phyloP scores from a whole-genome alignment of 2,329 filamentous ascomycete genomes.

The Shiraia bambusicola region DNA sequence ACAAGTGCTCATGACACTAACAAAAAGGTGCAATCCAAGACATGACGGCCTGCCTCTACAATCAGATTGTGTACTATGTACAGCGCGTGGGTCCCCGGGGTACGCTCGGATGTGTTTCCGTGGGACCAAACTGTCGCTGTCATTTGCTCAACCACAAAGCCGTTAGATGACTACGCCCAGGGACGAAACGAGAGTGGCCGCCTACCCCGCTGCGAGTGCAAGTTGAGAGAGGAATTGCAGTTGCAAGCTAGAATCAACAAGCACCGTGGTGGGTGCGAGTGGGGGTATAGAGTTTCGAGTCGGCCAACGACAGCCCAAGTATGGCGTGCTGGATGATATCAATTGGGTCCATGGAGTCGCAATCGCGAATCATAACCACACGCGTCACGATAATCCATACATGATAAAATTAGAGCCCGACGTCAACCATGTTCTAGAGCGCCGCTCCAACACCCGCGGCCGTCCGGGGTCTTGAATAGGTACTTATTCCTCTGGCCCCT shows the following conservation, averaged over 20 bases:
- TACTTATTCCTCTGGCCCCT: slow-evolving; percentile 26
- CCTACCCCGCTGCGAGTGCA: slow-evolving; percentile 13
- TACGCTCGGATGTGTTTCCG: slow-evolving; percentile 12
- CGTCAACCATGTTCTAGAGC: slow-evolving; percentile 33
- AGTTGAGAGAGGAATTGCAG: slow-evolving; percentile 17
- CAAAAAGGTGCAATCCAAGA: slow-evolving; percentile 19
- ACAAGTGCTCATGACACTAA: slow-evolving; percentile 22
- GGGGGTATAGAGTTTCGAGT: slow-evolving; percentile 20
- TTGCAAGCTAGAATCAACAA: slow-evolving; percentile 6
- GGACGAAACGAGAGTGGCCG: slow-evolving; percentile 7
- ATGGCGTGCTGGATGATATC: slow-evolving; percentile 41
- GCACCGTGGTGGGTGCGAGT: slow-evolving; percentile 25
- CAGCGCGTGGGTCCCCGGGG: slow-evolving; percentile 31
- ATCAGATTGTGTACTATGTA: no score
- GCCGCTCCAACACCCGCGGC: slow-evolving; percentile 13
- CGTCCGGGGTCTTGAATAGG: slow-evolving; percentile 17
- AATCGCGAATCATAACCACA: slow-evolving; percentile 33
- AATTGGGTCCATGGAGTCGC: slow-evolving; percentile 31
- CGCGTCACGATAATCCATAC: slow-evolving; percentile 22
- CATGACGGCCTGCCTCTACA: slow-evolving; percentile 15
- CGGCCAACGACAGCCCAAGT: slow-evolving; percentile 24
- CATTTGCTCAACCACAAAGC: slow-evolving; percentile 23
- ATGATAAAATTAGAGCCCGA: slow-evolving; percentile 23
- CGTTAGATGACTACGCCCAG: slow-evolving; percentile 21
- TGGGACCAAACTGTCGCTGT: slow-evolving; percentile 12